A percentile compares a stretch with the other conserved stretches of the same genome.
Evolutionary conservation across 371 early-diverging fungal species (phyloP).

Genomic region (Saksenaea oblongispora): DNA sequence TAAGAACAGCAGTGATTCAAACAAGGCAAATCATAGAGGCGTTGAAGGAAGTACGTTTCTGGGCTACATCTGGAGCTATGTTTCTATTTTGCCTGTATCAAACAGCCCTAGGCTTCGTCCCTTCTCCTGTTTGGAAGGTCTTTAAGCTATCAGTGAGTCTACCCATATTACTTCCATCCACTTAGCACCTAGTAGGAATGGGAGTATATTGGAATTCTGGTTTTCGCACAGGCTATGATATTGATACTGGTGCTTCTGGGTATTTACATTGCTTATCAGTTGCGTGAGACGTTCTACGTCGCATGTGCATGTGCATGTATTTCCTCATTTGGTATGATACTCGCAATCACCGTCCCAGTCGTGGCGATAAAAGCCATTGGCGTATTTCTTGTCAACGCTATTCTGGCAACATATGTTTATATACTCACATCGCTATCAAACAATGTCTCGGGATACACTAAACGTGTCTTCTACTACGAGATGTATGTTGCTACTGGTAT

Average conservation of each 20-base stretch:
- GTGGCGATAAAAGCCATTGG: conserved; percentile 13
- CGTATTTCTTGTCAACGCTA: conserved; percentile 10
- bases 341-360: conserved; percentile 17
- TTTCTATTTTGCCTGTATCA: conserved; percentile 15
- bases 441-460: conserved; percentile 2
- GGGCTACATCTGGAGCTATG: conserved; percentile 17
- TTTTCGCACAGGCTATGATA: too few species aligned
- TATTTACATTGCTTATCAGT: too few species aligned
- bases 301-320: conserved; percentile 5
- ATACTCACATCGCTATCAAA: conserved; percentile 2
- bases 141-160: not conserved
- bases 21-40: conserved; percentile 25
- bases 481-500: not conserved
- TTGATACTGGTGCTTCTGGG: too few species aligned
- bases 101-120: conserved; percentile 21
- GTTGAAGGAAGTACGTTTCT: conserved; percentile 20
- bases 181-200: too few species aligned
- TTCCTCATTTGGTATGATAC: conserved; percentile 17
- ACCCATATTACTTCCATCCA: too few species aligned
- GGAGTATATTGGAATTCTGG: too few species aligned
- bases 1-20: conserved; percentile 17
- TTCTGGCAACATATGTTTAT: not conserved
- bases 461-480: not conserved
- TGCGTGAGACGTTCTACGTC: conserved; percentile 14
- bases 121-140: not conserved